A percentile compares a stretch with the other conserved stretches of the same genome.
These are phyloP conservation scores for Knoxdaviesia proteae DNA, from an alignment of 2,329 filamentous ascomycete species.

Conservation along the genomic window DNA sequence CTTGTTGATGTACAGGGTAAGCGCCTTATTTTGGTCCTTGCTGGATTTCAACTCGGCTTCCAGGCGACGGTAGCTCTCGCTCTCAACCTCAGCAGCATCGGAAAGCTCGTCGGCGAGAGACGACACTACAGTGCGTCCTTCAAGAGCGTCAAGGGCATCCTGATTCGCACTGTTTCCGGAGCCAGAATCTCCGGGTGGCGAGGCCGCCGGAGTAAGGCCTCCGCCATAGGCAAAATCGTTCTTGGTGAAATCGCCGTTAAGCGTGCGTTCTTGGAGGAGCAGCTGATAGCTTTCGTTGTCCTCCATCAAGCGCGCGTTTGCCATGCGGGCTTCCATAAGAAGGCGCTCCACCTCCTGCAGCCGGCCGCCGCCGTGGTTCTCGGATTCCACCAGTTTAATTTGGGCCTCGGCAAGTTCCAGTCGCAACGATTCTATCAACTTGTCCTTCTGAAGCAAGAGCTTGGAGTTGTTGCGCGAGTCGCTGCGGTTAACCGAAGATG, in stretches of 20 bases:
- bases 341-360: slow-evolving; percentile 79
- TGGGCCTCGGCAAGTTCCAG: slow-evolving; percentile 87
- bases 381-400: slow-evolving; percentile 84
- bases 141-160: slow-evolving; percentile 42
- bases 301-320: slow-evolving; percentile 89
- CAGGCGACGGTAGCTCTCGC: slow-evolving; percentile 41
- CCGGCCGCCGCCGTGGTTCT: slow-evolving; percentile 76
- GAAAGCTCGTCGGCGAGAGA: slow-evolving; percentile 80
- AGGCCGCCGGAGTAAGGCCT: slow-evolving; percentile 9
- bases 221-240: slow-evolving; percentile 56
- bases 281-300: slow-evolving; percentile 98
- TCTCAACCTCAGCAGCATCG: slow-evolving; percentile 39
- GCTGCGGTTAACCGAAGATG: slow-evolving; percentile 65
- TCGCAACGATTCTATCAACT: slow-evolving; percentile 78
- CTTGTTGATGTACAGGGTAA: slow-evolving; percentile 96
- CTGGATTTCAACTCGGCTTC: slow-evolving; percentile 61
- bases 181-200: too few species aligned
- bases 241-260: slow-evolving; percentile 80
- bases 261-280: slow-evolving; percentile 79
- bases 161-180: slow-evolving; percentile 20
- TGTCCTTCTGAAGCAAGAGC: slow-evolving; percentile 83
- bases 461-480: slow-evolving; percentile 81
- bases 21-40: slow-evolving; percentile 89
- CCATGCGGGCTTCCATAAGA: slow-evolving; percentile 81
- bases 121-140: slow-evolving; percentile 28